Evolutionary conservation across 768 basidiomycete genomes (phyloP).

Genomic region (Polyporus arcularius): DNA sequence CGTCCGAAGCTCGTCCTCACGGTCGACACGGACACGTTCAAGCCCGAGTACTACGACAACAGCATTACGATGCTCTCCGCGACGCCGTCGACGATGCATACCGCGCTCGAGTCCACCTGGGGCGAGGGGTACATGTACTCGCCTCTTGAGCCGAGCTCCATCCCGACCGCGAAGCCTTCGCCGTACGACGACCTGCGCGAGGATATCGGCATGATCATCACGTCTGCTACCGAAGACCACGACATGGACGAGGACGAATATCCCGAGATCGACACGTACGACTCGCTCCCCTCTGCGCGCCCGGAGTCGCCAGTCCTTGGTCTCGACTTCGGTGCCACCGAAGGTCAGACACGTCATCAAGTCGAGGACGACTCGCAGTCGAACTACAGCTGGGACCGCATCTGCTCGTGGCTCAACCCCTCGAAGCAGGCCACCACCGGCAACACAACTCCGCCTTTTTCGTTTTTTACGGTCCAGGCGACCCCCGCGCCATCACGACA

Average conservation of each 20-base stretch:
- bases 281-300: slow-evolving; percentile 21
- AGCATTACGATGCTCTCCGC: slow-evolving; percentile 45
- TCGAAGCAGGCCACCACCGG: slow-evolving; percentile 13
- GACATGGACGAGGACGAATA: slow-evolving; percentile 27
- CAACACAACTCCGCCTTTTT: slow-evolving; percentile 14
- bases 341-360: not conserved
- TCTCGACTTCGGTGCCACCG: slow-evolving; percentile 18
- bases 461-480: slow-evolving; percentile 18
- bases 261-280: slow-evolving; percentile 23
- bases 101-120: slow-evolving; percentile 56
- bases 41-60: slow-evolving; percentile 48
- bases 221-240: slow-evolving; percentile 22
- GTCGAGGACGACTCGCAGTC: not conserved
- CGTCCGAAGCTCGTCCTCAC: slow-evolving; percentile 41
- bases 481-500: slow-evolving; percentile 17
- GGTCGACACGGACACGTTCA: slow-evolving; percentile 55
- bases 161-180: slow-evolving; percentile 25
- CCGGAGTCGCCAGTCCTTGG: slow-evolving; percentile 30
- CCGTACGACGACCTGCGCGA: slow-evolving; percentile 13
- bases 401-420: slow-evolving; percentile 17
- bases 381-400: slow-evolving; percentile 17
- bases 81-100: slow-evolving; percentile 70
- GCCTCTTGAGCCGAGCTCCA: slow-evolving; percentile 21
- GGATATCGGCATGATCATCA: slow-evolving; percentile 25
- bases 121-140: slow-evolving; percentile 32